Percentiles rank a stretch among this genome's conserved stretches.
phyloP scores from a whole-genome alignment of 129 eudicot species.

The Centaurea solstitialis region DNA sequence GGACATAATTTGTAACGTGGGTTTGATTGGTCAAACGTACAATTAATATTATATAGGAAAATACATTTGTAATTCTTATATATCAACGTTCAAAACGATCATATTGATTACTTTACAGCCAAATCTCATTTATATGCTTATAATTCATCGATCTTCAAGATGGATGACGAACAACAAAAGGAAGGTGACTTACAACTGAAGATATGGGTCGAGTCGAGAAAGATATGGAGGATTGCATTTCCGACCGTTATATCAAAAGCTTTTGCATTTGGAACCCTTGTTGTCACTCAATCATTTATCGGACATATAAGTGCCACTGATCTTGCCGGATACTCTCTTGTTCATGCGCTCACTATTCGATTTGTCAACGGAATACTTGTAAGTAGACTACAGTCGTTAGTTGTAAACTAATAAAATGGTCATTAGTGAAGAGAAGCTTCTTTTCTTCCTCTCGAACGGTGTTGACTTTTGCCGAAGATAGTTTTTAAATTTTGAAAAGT shows the following conservation, averaged over 20 bases:
- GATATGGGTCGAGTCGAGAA: slow-evolving; percentile 53
- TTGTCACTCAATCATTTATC: slow-evolving; percentile 66
- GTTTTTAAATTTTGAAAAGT: too few species aligned
- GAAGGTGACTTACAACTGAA: slow-evolving; percentile 34
- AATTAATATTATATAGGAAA: background rate
- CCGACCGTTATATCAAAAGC: slow-evolving; percentile 58
- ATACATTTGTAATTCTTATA: too few species aligned
- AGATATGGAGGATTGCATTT: slow-evolving; percentile 69
- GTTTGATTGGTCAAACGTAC: background rate
- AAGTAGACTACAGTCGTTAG: slow-evolving; percentile 16
- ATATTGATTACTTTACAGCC: background rate
- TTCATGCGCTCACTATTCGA: slow-evolving; percentile 60
- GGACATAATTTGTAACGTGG: background rate
- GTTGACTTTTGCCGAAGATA: too few species aligned
- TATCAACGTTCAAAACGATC: too few species aligned
- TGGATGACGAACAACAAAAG: slow-evolving; percentile 33
- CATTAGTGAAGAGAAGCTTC: background rate
- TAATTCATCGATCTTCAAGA: background rate
- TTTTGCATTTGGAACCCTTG: slow-evolving; percentile 50
- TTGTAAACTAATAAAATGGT: too few species aligned
- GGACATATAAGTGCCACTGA: slow-evolving; percentile 58
- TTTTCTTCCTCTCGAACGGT: too few species aligned
- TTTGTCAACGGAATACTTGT: slow-evolving; percentile 68
- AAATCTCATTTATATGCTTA: background rate
- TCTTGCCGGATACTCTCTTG: slow-evolving; percentile 78